These are phyloP conservation scores for Podila horticola DNA, from an alignment of 192 early-diverging fungal genomes.

Conservation along the genomic window DNA sequence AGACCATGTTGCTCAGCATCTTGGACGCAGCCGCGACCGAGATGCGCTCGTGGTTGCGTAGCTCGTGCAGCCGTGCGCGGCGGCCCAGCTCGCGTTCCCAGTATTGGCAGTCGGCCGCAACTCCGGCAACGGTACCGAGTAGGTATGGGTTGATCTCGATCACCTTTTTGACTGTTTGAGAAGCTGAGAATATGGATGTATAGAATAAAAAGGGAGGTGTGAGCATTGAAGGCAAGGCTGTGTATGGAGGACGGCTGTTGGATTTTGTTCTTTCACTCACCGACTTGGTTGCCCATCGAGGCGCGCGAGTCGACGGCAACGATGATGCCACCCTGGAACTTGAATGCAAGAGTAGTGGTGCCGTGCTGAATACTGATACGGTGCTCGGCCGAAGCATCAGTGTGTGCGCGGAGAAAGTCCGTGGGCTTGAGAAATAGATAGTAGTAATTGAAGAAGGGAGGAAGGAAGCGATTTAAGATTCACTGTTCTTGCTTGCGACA, in stretches of 20 bases:
- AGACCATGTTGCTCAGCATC: slow-evolving; percentile 95
- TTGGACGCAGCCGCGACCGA: slow-evolving; percentile 98
- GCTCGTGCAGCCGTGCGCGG: slow-evolving; percentile 92
- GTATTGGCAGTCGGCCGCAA: slow-evolving; percentile 98
- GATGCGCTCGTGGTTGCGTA: slow-evolving; percentile 98
- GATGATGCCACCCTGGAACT: slow-evolving; percentile 93
- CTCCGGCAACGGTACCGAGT: slow-evolving; percentile 98
- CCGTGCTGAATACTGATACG: slow-evolving; percentile 94
- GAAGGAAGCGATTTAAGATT: background rate
- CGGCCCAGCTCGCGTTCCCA: slow-evolving; percentile 99
- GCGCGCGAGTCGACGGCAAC: slow-evolving; percentile 99
- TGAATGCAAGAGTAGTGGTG: slow-evolving; percentile 98
- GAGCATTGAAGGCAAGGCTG: background rate
- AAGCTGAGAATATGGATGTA: slow-evolving; percentile 65
- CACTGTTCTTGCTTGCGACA: background rate
- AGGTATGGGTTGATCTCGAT: slow-evolving; percentile 99
- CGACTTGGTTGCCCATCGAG: slow-evolving; percentile 89
- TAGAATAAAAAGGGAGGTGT: background rate
- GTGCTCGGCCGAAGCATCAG: slow-evolving; percentile 80
- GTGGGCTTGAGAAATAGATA: slow-evolving; percentile 70
- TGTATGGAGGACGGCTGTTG: background rate
- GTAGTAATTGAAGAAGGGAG: background rate
- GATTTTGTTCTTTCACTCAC: slow-evolving; percentile 50
- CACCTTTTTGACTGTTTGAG: slow-evolving; percentile 97
- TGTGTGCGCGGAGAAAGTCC: slow-evolving; percentile 86